Percentiles rank a stretch among this genome's conserved stretches.
Evolutionary conservation across 768 basidiomycete species (phyloP).

Genomic region (Myochromella boudieri): DNA sequence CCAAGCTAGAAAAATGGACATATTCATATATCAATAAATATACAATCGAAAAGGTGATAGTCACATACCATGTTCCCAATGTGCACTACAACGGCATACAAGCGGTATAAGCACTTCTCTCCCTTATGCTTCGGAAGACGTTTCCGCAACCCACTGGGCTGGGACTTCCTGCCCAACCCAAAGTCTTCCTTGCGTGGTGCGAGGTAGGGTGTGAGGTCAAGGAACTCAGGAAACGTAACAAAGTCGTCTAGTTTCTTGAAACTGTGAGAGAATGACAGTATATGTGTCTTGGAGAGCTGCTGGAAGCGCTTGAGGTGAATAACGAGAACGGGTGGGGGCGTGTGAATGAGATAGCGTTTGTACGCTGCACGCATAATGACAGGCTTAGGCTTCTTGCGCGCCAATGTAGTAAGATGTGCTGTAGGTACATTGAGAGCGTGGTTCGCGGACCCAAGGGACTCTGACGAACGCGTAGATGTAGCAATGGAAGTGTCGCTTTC

Average conservation of each 20-base stretch:
- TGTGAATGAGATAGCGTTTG: constrained; percentile 91
- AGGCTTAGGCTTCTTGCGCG: constrained; percentile 41
- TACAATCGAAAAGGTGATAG: background rate
- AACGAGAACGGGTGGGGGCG: constrained; percentile 84
- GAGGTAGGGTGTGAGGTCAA: constrained; percentile 85
- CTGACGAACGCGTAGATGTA: constrained; percentile 20
- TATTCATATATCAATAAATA: background rate
- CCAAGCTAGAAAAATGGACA: constrained; percentile 53
- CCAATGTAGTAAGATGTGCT: background rate
- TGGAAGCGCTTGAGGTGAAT: constrained; percentile 96
- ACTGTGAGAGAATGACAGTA: constrained; percentile 63
- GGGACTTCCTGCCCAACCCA: constrained; percentile 42
- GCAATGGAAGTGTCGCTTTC: constrained; percentile 42
- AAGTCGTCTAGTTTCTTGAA: constrained; percentile 93
- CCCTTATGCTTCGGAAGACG: constrained; percentile 17
- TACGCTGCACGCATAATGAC: constrained; percentile 82
- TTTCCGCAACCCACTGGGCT: constrained; percentile 4
- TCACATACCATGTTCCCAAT: constrained; percentile 80
- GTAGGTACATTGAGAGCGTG: background rate
- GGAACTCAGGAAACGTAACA: constrained; percentile 82
- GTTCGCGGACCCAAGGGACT: constrained; percentile 13
- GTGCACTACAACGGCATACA: constrained; percentile 85
- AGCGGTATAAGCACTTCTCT: constrained; percentile 57
- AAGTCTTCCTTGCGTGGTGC: constrained; percentile 79
- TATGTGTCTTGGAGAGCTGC: constrained; percentile 66